phyloP scores from a whole-genome alignment of 345 rosid genomes.

The Populus euphratica region DNA sequence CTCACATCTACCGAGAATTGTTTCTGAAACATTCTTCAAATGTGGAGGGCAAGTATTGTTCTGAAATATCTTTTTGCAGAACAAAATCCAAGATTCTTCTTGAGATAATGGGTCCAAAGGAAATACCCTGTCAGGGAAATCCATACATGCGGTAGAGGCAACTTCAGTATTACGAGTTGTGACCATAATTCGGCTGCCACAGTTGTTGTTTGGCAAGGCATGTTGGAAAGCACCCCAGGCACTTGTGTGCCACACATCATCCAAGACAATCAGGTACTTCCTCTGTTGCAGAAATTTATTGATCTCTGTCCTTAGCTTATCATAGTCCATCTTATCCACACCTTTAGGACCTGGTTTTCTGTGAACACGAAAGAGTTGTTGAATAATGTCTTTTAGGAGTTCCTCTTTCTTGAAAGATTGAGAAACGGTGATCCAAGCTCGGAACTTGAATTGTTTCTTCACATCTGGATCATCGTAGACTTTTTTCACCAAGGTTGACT shows the following conservation, averaged over 20 bases:
- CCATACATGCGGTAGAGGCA: conserved; percentile 16
- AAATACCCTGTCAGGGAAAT: conserved; percentile 11
- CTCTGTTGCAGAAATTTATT: conserved; percentile 1
- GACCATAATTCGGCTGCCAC: conserved; percentile 26
- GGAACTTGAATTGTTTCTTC: conserved; percentile 18
- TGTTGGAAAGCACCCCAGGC: conserved; percentile 20
- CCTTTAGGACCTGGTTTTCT: conserved; percentile 9
- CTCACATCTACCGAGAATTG: conserved; percentile 17
- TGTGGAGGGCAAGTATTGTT: conserved; percentile 8
- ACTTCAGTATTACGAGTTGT: conserved; percentile 22
- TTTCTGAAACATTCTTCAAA: conserved; percentile 17
- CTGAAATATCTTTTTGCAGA: conserved; percentile 24
- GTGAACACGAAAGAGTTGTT: conserved; percentile 3
- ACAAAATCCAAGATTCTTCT: conserved; percentile 20
- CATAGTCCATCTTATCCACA: not conserved
- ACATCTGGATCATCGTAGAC: conserved; percentile 14
- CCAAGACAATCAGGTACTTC: conserved; percentile 22
- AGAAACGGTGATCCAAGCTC: conserved; percentile 22
- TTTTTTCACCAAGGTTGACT: conserved; percentile 13
- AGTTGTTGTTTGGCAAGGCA: conserved; percentile 14
- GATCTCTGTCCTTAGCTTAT: not conserved
- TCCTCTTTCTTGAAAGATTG: conserved; percentile 7
- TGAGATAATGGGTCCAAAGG: conserved; percentile 8
- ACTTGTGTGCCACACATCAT: conserved; percentile 20
- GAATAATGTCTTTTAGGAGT: conserved; percentile 12